Evolutionary conservation across 306 rosid species (phyloP).

Genomic region (Ochetophila trinervis): DNA sequence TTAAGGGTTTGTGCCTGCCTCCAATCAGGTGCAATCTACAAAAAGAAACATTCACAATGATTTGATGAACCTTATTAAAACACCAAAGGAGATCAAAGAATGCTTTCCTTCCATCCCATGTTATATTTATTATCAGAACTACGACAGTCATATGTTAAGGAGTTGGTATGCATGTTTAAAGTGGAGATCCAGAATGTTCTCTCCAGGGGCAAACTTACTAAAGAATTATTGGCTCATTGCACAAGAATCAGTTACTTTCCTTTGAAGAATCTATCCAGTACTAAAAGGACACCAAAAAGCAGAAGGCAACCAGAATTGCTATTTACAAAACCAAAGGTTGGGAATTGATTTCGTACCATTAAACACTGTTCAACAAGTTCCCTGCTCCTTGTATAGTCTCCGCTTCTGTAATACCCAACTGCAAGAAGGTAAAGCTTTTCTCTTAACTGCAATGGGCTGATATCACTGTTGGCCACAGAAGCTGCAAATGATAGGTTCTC

Average conservation of each 20-base stretch:
- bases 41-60: constrained; percentile 10
- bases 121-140: too few species aligned
- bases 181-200: too few species aligned
- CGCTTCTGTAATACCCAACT: constrained; percentile 81
- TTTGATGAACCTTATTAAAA: not conserved
- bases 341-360: constrained; percentile 37
- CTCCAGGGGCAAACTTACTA: too few species aligned
- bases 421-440: constrained; percentile 86
- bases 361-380: constrained; percentile 69
- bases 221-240: too few species aligned
- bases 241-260: too few species aligned
- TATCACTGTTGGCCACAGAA: constrained; percentile 37
- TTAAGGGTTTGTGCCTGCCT: constrained; percentile 75
- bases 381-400: constrained; percentile 60
- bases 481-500: constrained; percentile 42
- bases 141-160: too few species aligned
- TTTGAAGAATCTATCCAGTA: not conserved
- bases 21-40: constrained; percentile 94
- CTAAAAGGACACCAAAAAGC: not conserved
- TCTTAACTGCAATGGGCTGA: constrained; percentile 53
- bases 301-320: not conserved
- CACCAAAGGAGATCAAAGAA: not conserved
- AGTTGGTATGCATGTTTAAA: too few species aligned
- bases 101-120: too few species aligned
- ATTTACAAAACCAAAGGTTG: constrained; percentile 1